Base-by-base conservation (phyloP, 768 basidiomycete genomes). In the Lactarius trivialis region DNA sequence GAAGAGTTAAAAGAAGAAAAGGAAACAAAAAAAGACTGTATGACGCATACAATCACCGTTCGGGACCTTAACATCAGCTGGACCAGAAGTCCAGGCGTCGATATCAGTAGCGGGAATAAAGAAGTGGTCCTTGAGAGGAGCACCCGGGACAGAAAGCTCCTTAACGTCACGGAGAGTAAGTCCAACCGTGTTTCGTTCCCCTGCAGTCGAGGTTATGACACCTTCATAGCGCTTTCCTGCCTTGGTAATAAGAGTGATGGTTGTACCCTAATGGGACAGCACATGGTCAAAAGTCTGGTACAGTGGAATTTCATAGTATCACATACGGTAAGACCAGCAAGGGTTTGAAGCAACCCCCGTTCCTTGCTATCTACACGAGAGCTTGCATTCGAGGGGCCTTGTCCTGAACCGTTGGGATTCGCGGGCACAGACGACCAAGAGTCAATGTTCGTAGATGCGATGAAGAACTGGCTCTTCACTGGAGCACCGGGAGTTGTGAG, bases 141-240 rank as follows among this genome's bases (percentile, higher is more conserved):
- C 81, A 53, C 84, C 86, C 9, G 85, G 84, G 61, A 75, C 79
- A 15, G 81, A 76, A 56, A 91, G 75, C 65, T 93, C 90, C 75
- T 85, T 88, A 70, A 82, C 88, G 72, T 92, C 88, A 70, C 84
- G 86, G 64, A 93, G 80, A 8, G 85, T 84, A 57, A 91, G 82
- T 51, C 91, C 91, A 14, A 77, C 73, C 30, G 81, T 83, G 71
- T 89, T 87, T 51, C 86, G 84, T 69, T 91, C 89, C 24, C 71
- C 75, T 61, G 71, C 72, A 43, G 87, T 86, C 28, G 83, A 84
- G 15, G 69, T 75, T 60, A 93, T 77, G 66, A 83, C 83, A 60
- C 90, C 91, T 71, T 92, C 88, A 72, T 84, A 87, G 65, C 88
- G 88, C 68, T 83, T 79, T 36, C 78, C 76, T 15, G 85, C 79